A percentile compares a stretch with the other conserved stretches of the same genome.
Conservation (phyloP, 805 yeast genomes). For the Metschnikowia lunata region DNA sequence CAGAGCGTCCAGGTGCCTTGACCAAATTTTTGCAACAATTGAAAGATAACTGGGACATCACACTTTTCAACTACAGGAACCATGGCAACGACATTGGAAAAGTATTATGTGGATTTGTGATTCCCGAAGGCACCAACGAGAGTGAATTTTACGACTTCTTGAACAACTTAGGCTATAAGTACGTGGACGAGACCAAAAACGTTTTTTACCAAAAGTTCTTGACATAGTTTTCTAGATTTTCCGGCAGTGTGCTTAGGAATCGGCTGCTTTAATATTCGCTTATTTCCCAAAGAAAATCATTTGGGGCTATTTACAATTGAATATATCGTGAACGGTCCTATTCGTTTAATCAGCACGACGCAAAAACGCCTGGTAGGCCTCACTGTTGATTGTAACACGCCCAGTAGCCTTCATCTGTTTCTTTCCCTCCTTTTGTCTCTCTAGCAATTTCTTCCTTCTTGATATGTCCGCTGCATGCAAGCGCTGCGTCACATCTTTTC, state of each 20-base stretch:
- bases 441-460: conserved; percentile 81
- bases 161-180: conserved; percentile 68
- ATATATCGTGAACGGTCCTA: background rate
- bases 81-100: conserved; percentile 95
- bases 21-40: conserved; percentile 70
- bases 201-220: conserved; percentile 80
- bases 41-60: conserved; percentile 81
- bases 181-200: conserved; percentile 78
- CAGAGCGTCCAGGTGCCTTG: conserved; percentile 95
- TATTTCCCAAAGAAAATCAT: no score
- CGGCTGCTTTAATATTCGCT: no score
- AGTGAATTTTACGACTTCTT: conserved; percentile 65
- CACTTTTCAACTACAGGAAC: conserved; percentile 94
- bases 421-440: conserved; percentile 91
- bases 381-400: conserved; percentile 69
- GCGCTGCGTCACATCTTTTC: conserved; percentile 92
- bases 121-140: conserved; percentile 63
- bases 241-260: background rate
- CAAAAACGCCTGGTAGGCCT: conserved; percentile 85
- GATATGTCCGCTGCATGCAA: conserved; percentile 92
- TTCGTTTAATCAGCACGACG: conserved; percentile 25
- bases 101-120: conserved; percentile 83
- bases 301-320: no score
- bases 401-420: conserved; percentile 78
- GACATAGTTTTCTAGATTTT: conserved; percentile 13